Conservation (phyloP, 257 asterid genomes). For the Gentiana dahurica region DNA sequence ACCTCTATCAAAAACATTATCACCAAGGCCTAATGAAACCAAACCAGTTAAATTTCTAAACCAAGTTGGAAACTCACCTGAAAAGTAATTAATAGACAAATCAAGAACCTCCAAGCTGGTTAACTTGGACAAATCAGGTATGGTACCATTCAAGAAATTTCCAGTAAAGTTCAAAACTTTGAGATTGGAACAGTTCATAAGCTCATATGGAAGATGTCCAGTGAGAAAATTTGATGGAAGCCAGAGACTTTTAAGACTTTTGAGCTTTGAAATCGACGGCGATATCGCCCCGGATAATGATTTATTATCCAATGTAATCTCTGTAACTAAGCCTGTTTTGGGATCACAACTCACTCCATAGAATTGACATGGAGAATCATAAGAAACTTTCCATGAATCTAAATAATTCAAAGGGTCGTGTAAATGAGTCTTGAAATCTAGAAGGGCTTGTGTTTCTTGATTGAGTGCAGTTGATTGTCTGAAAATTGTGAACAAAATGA, state of each 20-base stretch:
- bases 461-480: conserved; percentile 20
- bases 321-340: conserved; percentile 46
- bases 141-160: conserved; percentile 53
- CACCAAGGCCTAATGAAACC: conserved; percentile 62
- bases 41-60: conserved; percentile 50
- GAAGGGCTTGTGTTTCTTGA: conserved; percentile 52
- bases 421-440: conserved; percentile 54
- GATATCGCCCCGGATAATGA: conserved; percentile 67
- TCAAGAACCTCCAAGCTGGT: conserved; percentile 52
- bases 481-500: conserved; percentile 23
- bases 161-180: conserved; percentile 55
- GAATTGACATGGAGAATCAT: conserved; percentile 56
- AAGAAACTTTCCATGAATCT: conserved; percentile 61
- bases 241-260: conserved; percentile 41
- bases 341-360: conserved; percentile 68
- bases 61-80: conserved; percentile 75
- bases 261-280: conserved; percentile 45
- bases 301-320: conserved; percentile 50
- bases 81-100: conserved; percentile 57
- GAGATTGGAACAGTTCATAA: conserved; percentile 42
- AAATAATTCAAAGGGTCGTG: conserved; percentile 59
- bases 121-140: conserved; percentile 61
- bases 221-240: conserved; percentile 51
- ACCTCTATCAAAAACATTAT: conserved; percentile 50
- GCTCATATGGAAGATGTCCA: conserved; percentile 46